phyloP scores from a whole-genome alignment of 2,329 filamentous ascomycete species.

The Pleomassaria siparia region DNA sequence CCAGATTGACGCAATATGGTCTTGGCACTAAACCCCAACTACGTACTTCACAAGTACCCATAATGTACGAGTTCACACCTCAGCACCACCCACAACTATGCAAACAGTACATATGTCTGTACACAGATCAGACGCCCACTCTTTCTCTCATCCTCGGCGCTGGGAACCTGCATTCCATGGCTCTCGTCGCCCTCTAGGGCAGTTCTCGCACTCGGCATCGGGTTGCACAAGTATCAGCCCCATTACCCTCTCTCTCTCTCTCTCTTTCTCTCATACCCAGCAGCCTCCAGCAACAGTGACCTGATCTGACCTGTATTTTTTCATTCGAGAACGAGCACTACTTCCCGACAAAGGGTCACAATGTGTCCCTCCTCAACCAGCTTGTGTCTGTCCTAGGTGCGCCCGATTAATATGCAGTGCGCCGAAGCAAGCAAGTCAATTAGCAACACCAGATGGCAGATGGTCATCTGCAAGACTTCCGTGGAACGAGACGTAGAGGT shows the following conservation, averaged over 20 bases:
- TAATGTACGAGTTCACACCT: no score
- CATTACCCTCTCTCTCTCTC: background rate
- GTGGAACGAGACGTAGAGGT: background rate
- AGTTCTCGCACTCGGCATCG: slow-evolving; percentile 3
- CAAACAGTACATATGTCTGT: background rate
- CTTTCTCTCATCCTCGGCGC: background rate
- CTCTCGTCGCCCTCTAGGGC: background rate
- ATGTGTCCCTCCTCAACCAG: no score
- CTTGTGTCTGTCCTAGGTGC: background rate
- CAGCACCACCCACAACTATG: no score
- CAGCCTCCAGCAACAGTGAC: no score
- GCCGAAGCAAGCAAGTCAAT: background rate
- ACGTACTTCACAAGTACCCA: no score
- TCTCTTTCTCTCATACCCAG: no score
- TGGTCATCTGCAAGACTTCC: background rate
- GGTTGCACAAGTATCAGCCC: slow-evolving; percentile 6
- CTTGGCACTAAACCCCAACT: background rate
- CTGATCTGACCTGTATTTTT: background rate
- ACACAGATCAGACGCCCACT: background rate
- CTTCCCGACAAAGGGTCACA: background rate
- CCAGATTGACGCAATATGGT: background rate
- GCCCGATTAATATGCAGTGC: background rate
- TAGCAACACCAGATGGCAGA: background rate
- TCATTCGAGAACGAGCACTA: background rate
- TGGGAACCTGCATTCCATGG: background rate